Base-by-base conservation (phyloP, 2,329 filamentous ascomycete species). In the Aureobasidium musti region DNA sequence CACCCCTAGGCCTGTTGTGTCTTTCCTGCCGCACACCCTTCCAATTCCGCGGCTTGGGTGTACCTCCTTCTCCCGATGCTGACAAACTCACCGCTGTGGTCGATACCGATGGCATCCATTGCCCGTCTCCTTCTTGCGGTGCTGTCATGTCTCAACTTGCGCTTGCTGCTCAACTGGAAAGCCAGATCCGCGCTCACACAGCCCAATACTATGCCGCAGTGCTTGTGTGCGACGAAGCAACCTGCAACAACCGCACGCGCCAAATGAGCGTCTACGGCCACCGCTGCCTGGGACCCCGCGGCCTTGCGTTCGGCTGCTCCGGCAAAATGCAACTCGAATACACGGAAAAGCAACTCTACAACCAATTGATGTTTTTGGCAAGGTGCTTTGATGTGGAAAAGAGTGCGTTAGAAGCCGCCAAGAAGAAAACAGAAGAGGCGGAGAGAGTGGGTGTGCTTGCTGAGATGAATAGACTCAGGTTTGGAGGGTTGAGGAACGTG, bases 251-350 rank as follows among this genome's bases (percentile, higher is more conserved):
- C 74, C 89, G 91, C 66, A 98, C 95, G 2, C 86, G 94, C 57
- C 92, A 97, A 76, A 93, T 98, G 83, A 91, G 88, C 72, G 95
- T 99, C 45, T 97, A 96, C 76, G 95, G 95, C 53, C 88, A 90
- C 68, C 87, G 92, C 59, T 99, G 95, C 76, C 83, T 98, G 6
- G 95, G 95, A 0, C 91, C 94, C 19, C 89, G 89, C 71, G 92
- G 93, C 1, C 87, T 95, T 3, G 94, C 90, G 0, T 86, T 88
- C 66, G 93, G 92, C 65, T 99, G 95, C 76, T 81, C 88, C 4
- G 95, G 95, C 23, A 87, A 87, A 59, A 98, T 99, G 93, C 82
- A 86, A 26, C 97, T 93, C 76, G 92, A 96, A 79, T 89, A 91
- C 74, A 84, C 86, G 0, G 95, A 98, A 80, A 94, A 95, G 79